Evolutionary conservation across 2,329 filamentous ascomycete species (phyloP), one percentile per base, ranked within the genome.

Genomic region (Clonostachys rosea): DNA sequence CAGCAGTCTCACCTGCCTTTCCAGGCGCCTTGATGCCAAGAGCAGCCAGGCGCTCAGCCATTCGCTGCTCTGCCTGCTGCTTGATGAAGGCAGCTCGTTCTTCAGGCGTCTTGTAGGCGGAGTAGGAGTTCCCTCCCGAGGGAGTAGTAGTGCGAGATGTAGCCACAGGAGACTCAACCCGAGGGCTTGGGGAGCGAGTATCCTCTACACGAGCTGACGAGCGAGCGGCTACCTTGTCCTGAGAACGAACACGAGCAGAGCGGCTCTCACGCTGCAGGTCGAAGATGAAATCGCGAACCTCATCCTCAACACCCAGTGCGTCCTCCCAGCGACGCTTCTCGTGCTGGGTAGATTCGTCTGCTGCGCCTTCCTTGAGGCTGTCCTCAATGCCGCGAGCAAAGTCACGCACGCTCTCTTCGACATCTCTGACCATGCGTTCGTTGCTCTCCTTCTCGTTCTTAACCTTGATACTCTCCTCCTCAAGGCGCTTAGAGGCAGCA

Each of bases 261-360:
- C 91, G 83, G 64, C 90, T 95, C 52, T 85, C 88, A 51, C 92
- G 84, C 64, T 96, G 91, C 46, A 99, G 73, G 56, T 97, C 94
- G 62, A 94, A 97, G 63, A 99, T 99, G 66, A 99, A 97, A 61
- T 99, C 94, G 59, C 91, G 89, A 51, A 97, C 87, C 59, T 96
- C 91, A 59, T 99, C 92, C 62, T 99, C 94, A 30, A 99, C 94
- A 30, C 94, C 94, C 36, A 99, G 77, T 10, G 84, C 94, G 67
- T 99, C 94, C 57, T 99, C 91, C 94, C 94, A 99, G 51, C 94
- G 83, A 51, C 94, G 84, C 58, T 83, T 85, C 71, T 99, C 94
- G 62, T 96, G 91, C 66, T 96, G 90, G 52, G 84, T 89, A 4
- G 84, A 82, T 37, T 84, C 85, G 56, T 85, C 87, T 51, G 87